Base-by-base conservation (phyloP, 306 rosid species). In the Spatholobus suberectus region DNA sequence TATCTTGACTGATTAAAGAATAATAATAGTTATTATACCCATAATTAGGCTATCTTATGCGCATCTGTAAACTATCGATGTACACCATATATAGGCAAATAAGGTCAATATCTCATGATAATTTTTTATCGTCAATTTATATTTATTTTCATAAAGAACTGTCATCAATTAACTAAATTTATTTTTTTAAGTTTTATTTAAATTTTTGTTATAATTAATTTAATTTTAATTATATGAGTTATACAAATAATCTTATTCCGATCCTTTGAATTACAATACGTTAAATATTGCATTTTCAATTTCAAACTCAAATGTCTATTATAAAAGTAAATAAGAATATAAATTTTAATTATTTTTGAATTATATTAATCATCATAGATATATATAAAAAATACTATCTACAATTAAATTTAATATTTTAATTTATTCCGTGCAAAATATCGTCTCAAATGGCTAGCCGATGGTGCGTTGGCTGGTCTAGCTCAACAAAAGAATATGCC, bases 401-500 rank as follows among this genome's bases (percentile, higher is more conserved):
- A 17, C 6, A 38, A 37, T 6, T 44, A 13, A 12, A 70, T 44
- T 24, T 24, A 26, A 44, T 70, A 70, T 41, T 66, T 65, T 8
- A 1, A 6, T 8, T 34, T 35, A 35, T 66, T 68, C 20, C n/a
- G 3, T 18, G 2, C 14, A 63, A 35, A 17, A 12, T 55, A 40
- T 54, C 9, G 5, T 70, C 40, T 79, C 1, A n/a, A 65, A 63
- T 37, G 37, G 24, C 14, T 13, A 51, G 12, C 40, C 37, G 32
- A 11, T 70, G 38, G 21, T 57, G 23, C 27, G 34, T 18, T 69
- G 67, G 73, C n/a, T 58, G 63, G 26, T 59, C 71, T 63, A 44
- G 63, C 65, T 80, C 65, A 59, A 23, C 51, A 80, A 38, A 51
- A 20, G 20, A 47, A n/a, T n/a, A n/a, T 67, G 17, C 41, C 14